These are phyloP conservation scores for Leishmania martiniquensis DNA, from an alignment of 208 protist genomes.

Conservation along the genomic window DNA sequence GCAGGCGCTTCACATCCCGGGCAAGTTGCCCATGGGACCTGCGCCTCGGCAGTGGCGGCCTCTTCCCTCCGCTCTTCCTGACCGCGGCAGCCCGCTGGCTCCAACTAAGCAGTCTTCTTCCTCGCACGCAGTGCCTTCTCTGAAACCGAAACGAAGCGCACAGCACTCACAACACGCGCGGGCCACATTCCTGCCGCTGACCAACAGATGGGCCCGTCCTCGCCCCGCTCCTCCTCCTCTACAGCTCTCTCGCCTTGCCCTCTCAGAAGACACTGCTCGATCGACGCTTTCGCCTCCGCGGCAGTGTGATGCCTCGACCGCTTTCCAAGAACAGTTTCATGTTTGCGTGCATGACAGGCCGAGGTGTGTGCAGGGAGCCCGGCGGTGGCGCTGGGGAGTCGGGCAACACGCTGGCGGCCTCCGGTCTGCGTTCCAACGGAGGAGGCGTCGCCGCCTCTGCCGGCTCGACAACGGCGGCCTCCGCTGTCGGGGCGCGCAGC, in stretches of 20 bases:
- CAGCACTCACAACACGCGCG: neutral
- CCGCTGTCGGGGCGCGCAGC: slow-evolving; percentile 2
- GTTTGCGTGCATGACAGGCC: slow-evolving; percentile 58
- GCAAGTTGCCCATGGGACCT: neutral
- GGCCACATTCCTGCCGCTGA: neutral
- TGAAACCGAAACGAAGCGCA: neutral
- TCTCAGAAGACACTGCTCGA: slow-evolving; percentile 2
- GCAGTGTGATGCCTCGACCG: slow-evolving; percentile 39
- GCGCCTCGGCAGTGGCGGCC: neutral
- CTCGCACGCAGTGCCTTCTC: too few relatives aligned
- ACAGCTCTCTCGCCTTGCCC: neutral
- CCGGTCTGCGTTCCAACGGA: neutral
- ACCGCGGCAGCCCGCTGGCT: too few relatives aligned
- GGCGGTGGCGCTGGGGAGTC: slow-evolving; percentile 5
- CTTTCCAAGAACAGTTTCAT: slow-evolving; percentile 61
- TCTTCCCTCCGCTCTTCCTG: too few relatives aligned
- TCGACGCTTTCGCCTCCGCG: slow-evolving; percentile 27
- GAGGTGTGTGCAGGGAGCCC: slow-evolving; percentile 20
- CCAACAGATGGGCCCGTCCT: neutral
- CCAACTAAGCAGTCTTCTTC: too few relatives aligned
- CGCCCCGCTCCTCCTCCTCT: neutral
- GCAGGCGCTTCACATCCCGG: neutral
- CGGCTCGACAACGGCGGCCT: neutral
- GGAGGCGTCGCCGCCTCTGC: neutral
- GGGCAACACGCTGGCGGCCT: neutral